Evolutionary conservation across 2,329 filamentous ascomycete genomes (phyloP), one percentile per base, ranked within the genome.

Genomic region (Colletotrichum gigasporum): DNA sequence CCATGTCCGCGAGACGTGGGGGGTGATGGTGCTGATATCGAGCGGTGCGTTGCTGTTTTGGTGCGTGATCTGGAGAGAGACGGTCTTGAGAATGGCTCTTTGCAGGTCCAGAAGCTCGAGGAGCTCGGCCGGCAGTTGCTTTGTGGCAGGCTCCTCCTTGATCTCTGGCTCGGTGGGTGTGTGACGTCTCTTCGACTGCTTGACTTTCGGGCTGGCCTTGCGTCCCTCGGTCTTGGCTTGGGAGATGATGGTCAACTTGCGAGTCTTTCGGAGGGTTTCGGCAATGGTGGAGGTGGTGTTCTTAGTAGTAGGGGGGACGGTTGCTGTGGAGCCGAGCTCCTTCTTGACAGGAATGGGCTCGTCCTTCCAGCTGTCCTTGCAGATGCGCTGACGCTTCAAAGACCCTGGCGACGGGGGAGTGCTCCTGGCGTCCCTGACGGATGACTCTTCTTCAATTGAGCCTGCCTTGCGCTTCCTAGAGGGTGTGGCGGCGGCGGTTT

Each of bases 11-110:
- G 90, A 86, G 39, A 92, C 81, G 60, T 88, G 83, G 9, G 87
- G 87, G 32, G 85, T 82, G 34, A 94, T 81, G 28, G 82, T 79
- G 34, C 83, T 80, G 44, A 93, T 75, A 70, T 93, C 90, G 22
- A 89, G 85, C 0, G 91, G 89, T 0, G 86, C 82, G 47, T 83
- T 80, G 28, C 80, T 78, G 63, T 90, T 89, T 74, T 90, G 87
- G 76, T 94, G 91, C 1, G 89, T 89, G 65, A 88, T 85, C 71
- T 93, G 90, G 9, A 94, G 78, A 0, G 86, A 85, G 22, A 93
- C 79, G 0, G 90, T 88, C 71, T 89, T 89, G 62, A 92, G 80
- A 69, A 94, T 91, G 10, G 89, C 83, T 39, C 82, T 81, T 74
- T 93, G 87, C 24, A 94, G 80, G 60, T 85, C 79, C 52, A 91